Percentiles rank a stretch among this genome's conserved stretches.
Conservation (phyloP, 2,329 filamentous ascomycete species). For the Microdochium trichocladiopsis region DNA sequence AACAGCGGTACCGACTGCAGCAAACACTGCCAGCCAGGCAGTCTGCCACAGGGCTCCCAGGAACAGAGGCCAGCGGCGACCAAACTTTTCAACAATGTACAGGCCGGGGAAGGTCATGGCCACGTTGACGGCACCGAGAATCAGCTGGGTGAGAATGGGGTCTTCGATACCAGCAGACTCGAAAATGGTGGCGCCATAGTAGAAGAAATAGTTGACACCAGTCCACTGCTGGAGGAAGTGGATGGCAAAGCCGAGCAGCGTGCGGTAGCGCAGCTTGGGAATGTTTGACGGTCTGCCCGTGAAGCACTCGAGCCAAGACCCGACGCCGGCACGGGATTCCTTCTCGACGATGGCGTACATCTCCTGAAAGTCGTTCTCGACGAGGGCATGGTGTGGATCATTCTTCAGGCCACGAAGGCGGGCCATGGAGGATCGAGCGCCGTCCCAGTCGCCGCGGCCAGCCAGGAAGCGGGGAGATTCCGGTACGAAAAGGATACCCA, state of each 20-base stretch:
- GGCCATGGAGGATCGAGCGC: slow-evolving; percentile 41
- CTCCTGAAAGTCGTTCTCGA: slow-evolving; percentile 46
- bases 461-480: slow-evolving; percentile 53
- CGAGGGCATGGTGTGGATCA: slow-evolving; percentile 31
- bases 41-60: slow-evolving; percentile 62
- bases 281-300: slow-evolving; percentile 37
- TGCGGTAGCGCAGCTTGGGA: slow-evolving; percentile 57
- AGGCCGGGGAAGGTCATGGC: slow-evolving; percentile 59
- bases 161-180: slow-evolving; percentile 58
- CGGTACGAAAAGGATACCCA: slow-evolving; percentile 46
- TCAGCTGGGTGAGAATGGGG: slow-evolving; percentile 61
- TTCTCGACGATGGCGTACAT: slow-evolving; percentile 40
- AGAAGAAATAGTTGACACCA: slow-evolving; percentile 56
- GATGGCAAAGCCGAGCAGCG: slow-evolving; percentile 53
- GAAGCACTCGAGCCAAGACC: slow-evolving; percentile 55
- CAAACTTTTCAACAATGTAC: slow-evolving; percentile 61
- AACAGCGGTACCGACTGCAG: slow-evolving; percentile 42
- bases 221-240: slow-evolving; percentile 65
- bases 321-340: slow-evolving; percentile 34
- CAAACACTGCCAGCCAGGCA: slow-evolving; percentile 58
- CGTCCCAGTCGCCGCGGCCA: slow-evolving; percentile 35
- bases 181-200: slow-evolving; percentile 65
- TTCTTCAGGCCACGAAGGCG: slow-evolving; percentile 44
- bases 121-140: slow-evolving; percentile 62
- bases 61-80: slow-evolving; percentile 62